Evolutionary conservation across 2,329 filamentous ascomycete species (phyloP), one percentile per base, ranked within the genome.

Genomic region (Bipolaris gigantea): DNA sequence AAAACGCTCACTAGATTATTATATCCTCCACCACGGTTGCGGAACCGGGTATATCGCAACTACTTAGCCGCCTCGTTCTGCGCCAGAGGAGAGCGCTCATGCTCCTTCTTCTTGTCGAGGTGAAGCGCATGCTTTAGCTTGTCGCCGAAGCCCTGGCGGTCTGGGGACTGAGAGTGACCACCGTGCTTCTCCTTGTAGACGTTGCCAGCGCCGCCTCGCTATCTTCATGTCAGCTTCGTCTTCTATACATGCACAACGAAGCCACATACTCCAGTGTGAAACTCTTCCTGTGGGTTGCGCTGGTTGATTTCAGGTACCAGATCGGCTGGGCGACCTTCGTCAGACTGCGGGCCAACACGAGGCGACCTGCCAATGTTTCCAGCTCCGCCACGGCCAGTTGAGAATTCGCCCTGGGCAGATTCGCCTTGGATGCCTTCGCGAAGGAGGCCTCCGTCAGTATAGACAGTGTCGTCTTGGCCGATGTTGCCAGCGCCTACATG

Each of bases 401-500:
- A 77, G 70, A 75, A 79, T 16, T 77, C 74, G 19, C 69, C 69
- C 40, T 72, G 64, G 13, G 45, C 52, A 35, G 73, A 69, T 42
- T 75, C 70, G 61, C 76, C 76, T 53, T 71, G 64, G 27, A 71
- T 44, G 55, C 77, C 78, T 67, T 80, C 77, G 64, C 77, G 78
- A 36, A 77, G 68, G 55, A 80, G 79, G 60, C 69, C 72, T 55
- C 73, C 77, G 57, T 79, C 77, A 41, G 72, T 71, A 66, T 80
- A 80, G 73, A 76, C 65, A 25, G 74, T 78, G 27, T 66, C 46
- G 63, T 85, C 83, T 32, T 73, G 75, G 53, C 80, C 79, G 57
- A 85, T 85, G 69, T 85, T 85, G 58, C 82, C 83, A 57, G 81
- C 79, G 60, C 83, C 83, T 85, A 56, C 32, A 44, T 18, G 27